phyloP scores from a whole-genome alignment of 257 asterid species.

The Przewalskia tangutica region DNA sequence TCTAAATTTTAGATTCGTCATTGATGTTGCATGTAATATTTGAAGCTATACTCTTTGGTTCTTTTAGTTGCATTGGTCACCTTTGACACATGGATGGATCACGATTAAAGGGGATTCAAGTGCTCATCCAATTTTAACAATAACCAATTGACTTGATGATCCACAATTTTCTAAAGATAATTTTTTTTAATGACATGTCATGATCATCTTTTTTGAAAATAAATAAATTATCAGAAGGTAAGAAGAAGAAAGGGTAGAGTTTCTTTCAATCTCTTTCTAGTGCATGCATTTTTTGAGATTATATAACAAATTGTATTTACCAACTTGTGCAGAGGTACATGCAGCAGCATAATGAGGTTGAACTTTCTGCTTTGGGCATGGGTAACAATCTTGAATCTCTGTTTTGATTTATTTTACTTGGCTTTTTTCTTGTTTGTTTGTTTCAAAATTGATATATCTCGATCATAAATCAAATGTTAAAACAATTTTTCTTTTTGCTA shows the following conservation, averaged over 20 bases:
- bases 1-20: too few species aligned
- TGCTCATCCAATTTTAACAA: too few species aligned
- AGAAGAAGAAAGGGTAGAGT: too few species aligned
- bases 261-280: neutral
- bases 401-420: neutral
- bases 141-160: neutral
- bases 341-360: conserved; percentile 89
- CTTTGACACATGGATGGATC: too few species aligned
- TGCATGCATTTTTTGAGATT: neutral
- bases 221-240: too few species aligned
- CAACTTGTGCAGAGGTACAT: conserved; percentile 64
- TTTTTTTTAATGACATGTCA: neutral
- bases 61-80: neutral
- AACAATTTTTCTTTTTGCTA: neutral
- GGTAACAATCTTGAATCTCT: conserved; percentile 35
- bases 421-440: too few species aligned
- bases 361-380: conserved; percentile 97
- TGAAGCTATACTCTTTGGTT: neutral
- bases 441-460: neutral
- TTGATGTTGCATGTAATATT: too few species aligned
- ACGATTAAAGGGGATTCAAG: too few species aligned
- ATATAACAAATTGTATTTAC: neutral
- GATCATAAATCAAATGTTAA: neutral
- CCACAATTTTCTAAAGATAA: neutral
- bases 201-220: neutral